Base-by-base conservation (phyloP, 2,329 filamentous ascomycete species). In the Calonectria crousiana region DNA sequence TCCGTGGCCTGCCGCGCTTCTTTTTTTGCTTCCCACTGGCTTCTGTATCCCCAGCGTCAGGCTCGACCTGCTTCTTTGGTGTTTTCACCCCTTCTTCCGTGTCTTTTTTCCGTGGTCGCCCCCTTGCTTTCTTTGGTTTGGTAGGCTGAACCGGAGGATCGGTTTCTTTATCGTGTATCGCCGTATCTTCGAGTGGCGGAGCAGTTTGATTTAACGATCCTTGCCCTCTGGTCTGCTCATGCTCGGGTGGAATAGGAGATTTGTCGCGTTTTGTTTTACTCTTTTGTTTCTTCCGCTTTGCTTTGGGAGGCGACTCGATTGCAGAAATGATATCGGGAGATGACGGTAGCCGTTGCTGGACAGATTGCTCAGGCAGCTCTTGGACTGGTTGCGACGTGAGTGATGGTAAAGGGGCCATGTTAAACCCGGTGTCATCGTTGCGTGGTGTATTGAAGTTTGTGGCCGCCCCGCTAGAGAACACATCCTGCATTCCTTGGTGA, bases 1-100 rank as follows among this genome's bases (percentile, higher is more conserved):
- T 88, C 72, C 82, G 85, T 20, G 87, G 87, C 26, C 87, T 83
- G 5, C 88, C 87, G 65, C 87, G 82, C 73, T 83, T 86, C 78
- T 83, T 86, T 69, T 83, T 85, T 67, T 75, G 52, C 51, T 74
- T 77, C 41, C 64, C 62, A 32, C 44, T 52, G 20, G 49, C 44
- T 44, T 76, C 76, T 38, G 49, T 70, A 53, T 73, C 77, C 32
- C 30, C 69, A 44, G 67, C 20, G 23, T 41, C 69, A 16, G 67
- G 28, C 3, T 72, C 56, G 36, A 69, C 58, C n/a, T 36, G 44
- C 56, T 71, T 68, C 26, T 67, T 78, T 36, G 70, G 62, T 53
- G 71, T 56, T 51, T 71, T 58, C 66, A 58, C 47, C 52, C 72
- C 74, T 67, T 75, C 74, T 64, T 69, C 69, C 5, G 16, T 67